phyloP scores from a whole-genome alignment of 2,329 filamentous ascomycete species.

The Pleoardoris graminearum region DNA sequence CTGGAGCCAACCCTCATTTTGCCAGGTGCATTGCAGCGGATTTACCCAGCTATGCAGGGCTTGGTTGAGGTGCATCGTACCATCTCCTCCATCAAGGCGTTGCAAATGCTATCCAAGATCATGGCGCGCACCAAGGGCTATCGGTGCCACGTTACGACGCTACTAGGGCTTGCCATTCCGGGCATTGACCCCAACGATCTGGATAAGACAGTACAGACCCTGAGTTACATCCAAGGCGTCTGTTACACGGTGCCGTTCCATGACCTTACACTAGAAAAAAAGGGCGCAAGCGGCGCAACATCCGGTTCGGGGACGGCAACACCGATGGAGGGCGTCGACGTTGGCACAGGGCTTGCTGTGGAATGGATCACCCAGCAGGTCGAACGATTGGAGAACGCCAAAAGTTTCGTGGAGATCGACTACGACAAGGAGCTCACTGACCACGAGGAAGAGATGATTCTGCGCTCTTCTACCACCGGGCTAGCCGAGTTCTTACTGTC shows the following conservation, averaged over 20 bases:
- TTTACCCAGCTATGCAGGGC: slow-evolving; percentile 95
- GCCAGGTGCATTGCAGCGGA: slow-evolving; percentile 89
- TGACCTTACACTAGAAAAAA: slow-evolving; percentile 68
- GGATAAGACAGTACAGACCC: slow-evolving; percentile 91
- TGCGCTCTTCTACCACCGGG: slow-evolving; percentile 91
- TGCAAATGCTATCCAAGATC: slow-evolving; percentile 88
- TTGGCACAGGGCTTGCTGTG: slow-evolving; percentile 67
- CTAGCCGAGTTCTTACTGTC: slow-evolving; percentile 91
- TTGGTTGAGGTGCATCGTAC: slow-evolving; percentile 96
- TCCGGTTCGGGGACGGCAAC: slow-evolving; percentile 33
- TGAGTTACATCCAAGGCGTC: slow-evolving; percentile 93
- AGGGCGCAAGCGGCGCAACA: slow-evolving; percentile 16
- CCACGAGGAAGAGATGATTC: slow-evolving; percentile 81
- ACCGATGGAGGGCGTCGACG: slow-evolving; percentile 40
- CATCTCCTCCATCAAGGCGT: slow-evolving; percentile 85
- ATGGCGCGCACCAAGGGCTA: slow-evolving; percentile 96
- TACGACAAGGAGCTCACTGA: slow-evolving; percentile 82
- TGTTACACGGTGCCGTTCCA: slow-evolving; percentile 95
- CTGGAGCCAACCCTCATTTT: slow-evolving; percentile 90
- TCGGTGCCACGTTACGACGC: slow-evolving; percentile 89
- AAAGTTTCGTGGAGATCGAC: slow-evolving; percentile 81
- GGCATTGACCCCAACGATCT: slow-evolving; percentile 98
- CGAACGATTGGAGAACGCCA: slow-evolving; percentile 88
- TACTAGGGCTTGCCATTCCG: slow-evolving; percentile 88
- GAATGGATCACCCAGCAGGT: slow-evolving; percentile 95